Evolutionary conservation across 495 filamentous ascomycete species (phyloP).

Genomic region (Pyrenula aspistea): DNA sequence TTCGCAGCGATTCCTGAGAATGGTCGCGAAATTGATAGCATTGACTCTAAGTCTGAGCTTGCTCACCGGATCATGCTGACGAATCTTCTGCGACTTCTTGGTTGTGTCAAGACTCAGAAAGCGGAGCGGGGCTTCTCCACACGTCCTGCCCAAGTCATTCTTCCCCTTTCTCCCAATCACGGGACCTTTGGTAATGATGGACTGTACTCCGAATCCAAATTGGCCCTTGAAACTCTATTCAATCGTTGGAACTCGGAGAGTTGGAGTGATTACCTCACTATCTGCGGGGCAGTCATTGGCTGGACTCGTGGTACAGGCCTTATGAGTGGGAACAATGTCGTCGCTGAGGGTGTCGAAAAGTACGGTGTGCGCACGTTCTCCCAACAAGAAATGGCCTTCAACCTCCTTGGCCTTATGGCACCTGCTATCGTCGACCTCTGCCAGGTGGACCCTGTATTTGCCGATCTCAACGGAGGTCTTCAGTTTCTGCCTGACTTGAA

Average conservation of each 20-base stretch:
- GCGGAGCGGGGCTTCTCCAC: slow-evolving; percentile 78
- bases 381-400: slow-evolving; percentile 99
- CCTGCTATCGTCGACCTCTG: slow-evolving; percentile 90
- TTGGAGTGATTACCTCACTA: slow-evolving; percentile 96
- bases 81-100: slow-evolving; percentile 84
- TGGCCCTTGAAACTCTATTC: slow-evolving; percentile 93
- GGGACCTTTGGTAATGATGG: slow-evolving; percentile 97
- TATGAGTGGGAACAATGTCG: slow-evolving; percentile 97
- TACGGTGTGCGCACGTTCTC: slow-evolving; percentile 97
- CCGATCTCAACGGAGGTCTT: slow-evolving; percentile 92
- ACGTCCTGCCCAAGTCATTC: slow-evolving; percentile 87
- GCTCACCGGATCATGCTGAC: slow-evolving; percentile 99
- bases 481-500: slow-evolving; percentile 98
- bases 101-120: slow-evolving; percentile 84
- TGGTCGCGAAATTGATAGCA: slow-evolving; percentile 91
- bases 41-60: slow-evolving; percentile 96
- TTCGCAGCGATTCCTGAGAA: slow-evolving; percentile 98
- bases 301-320: slow-evolving; percentile 98
- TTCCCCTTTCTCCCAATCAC: slow-evolving; percentile 95
- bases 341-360: slow-evolving; percentile 91
- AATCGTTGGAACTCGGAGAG: slow-evolving; percentile 97
- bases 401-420: slow-evolving; percentile 91
- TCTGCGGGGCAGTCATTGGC: slow-evolving; percentile 96
- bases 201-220: slow-evolving; percentile 96
- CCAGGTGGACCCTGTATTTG: slow-evolving; percentile 89